Evolutionary conservation across 352 stramenopile genomes (phyloP), one percentile per base, ranked within the genome.

Genomic region (Poterioochromonas sp.): DNA sequence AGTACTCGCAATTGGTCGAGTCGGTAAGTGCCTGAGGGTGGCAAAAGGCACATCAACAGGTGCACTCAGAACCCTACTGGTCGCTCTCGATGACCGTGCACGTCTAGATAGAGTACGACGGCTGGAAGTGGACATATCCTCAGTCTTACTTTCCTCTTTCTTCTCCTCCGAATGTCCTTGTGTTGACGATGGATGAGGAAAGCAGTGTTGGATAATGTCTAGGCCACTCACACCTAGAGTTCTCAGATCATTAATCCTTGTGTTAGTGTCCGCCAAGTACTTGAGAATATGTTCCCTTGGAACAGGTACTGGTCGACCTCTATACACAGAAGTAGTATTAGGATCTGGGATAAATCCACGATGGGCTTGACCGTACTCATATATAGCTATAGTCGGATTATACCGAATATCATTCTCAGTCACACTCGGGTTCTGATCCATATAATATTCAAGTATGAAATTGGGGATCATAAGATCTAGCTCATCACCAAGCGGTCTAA

Each of bases 401-500:
- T 73, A 73, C 29, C 63, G 63, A 47, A 73, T 73, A 73, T 73
- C 63, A 73, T 73, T 73, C 63, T 73, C 63, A 73, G 63, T 73
- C 63, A 73, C 63, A 73, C 63, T 73, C 63, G 63, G 63, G 63
- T 73, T 73, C 37, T 73, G 63, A 73, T 73, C 63, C 63, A 73
- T 73, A 73, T 73, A 73, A 73, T 73, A 73, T 73, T 73, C 63
- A 73, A 73, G 63, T 49, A 73, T 73, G 37, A 73, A 73, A 73
- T 73, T 73, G 37, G 63, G 63, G 63, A 73, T 47, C 37, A 49
- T 73, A 49, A 49, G 63, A 32, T 73, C 63, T 49, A 73, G 63
- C 37, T 73, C 63, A 73, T 73, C 63, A 73, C 63, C 63, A 73
- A 73, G 63, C 63, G 63, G 63, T 73, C 63, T 73, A 73, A 73